A percentile compares a stretch with the other conserved stretches of the same genome.
These are phyloP conservation scores for Colletotrichum tamarilloi DNA, from an alignment of 2,329 filamentous ascomycete species.

Conservation along the genomic window DNA sequence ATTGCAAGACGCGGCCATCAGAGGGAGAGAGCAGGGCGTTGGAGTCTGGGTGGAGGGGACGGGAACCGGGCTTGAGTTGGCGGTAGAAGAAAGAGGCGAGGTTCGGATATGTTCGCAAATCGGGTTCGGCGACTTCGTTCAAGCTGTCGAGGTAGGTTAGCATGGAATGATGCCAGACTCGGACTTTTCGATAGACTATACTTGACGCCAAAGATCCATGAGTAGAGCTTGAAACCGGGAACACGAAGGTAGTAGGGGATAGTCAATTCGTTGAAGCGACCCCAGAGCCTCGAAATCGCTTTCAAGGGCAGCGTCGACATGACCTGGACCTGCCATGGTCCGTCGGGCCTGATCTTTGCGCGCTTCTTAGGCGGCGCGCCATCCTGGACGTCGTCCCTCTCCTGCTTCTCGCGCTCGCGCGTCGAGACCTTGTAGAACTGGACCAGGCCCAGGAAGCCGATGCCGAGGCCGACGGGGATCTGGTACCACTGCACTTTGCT, in stretches of 20 bases:
- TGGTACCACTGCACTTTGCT: constrained; percentile 85
- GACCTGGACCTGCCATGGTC: constrained; percentile 92
- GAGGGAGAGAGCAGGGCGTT: constrained; percentile 87
- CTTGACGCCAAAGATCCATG: constrained; percentile 91
- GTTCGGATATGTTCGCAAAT: constrained; percentile 91
- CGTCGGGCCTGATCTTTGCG: constrained; percentile 78
- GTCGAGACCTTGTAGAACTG: constrained; percentile 83
- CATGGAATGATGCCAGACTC: neutral
- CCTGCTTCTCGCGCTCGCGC: constrained; percentile 64
- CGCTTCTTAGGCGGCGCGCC: constrained; percentile 61
- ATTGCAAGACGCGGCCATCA: constrained; percentile 92
- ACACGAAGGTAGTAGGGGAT: constrained; percentile 90
- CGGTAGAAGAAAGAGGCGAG: constrained; percentile 98
- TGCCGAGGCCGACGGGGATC: constrained; percentile 87
- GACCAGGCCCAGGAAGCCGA: constrained; percentile 84
- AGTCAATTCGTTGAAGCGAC: constrained; percentile 87
- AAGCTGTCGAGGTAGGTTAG: constrained; percentile 64
- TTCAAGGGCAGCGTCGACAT: constrained; percentile 95
- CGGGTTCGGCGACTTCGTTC: constrained; percentile 86
- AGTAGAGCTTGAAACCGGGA: constrained; percentile 92
- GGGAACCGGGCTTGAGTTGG: constrained; percentile 86
- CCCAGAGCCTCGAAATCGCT: constrained; percentile 89
- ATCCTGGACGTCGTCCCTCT: constrained; percentile 56
- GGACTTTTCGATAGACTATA: constrained; percentile 42
- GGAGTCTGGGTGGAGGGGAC: constrained; percentile 84